Evolutionary conservation across 1,284 basidiomycete genomes (phyloP).

Genomic region (Gymnopus androsaceus): DNA sequence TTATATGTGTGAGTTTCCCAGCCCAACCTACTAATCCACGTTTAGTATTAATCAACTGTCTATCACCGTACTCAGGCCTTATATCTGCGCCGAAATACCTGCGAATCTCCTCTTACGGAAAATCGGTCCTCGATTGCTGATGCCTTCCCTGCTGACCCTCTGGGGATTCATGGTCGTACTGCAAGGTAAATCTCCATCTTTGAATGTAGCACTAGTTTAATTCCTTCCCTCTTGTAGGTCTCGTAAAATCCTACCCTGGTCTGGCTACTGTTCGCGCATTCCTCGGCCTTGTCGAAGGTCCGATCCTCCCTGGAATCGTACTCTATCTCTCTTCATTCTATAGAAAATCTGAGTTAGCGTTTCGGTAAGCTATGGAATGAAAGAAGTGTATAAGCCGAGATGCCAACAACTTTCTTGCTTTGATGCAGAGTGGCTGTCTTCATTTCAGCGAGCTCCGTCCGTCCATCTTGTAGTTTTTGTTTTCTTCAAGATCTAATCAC

Average conservation of each 20-base stretch:
- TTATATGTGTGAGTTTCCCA: no score
- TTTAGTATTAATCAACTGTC: no score
- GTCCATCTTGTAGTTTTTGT: no score
- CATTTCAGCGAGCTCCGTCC: constrained; percentile 59
- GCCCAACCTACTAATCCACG: no score
- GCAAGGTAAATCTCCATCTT: no score
- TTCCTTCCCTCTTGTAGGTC: no score
- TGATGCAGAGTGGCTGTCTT: constrained; percentile 49
- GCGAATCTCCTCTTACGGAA: constrained; percentile 62
- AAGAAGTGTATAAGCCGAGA: neutral
- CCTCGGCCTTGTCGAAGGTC: constrained; percentile 64
- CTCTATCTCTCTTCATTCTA: constrained; percentile 63
- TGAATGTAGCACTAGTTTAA: no score
- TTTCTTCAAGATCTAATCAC: no score
- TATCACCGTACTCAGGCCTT: no score
- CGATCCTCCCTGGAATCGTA: constrained; percentile 61
- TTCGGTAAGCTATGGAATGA: constrained; percentile 39
- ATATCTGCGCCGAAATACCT: constrained; percentile 60
- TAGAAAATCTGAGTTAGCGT: constrained; percentile 54
- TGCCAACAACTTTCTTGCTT: neutral
- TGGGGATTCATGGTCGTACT: constrained; percentile 60
- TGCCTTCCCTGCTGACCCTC: constrained; percentile 55
- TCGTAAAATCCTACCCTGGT: constrained; percentile 52
- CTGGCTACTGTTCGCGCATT: constrained; percentile 66
- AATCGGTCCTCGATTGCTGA: constrained; percentile 58